Conservation (phyloP, 2,329 filamentous ascomycete genomes). For the Atkinsonella hypoxylon region DNA sequence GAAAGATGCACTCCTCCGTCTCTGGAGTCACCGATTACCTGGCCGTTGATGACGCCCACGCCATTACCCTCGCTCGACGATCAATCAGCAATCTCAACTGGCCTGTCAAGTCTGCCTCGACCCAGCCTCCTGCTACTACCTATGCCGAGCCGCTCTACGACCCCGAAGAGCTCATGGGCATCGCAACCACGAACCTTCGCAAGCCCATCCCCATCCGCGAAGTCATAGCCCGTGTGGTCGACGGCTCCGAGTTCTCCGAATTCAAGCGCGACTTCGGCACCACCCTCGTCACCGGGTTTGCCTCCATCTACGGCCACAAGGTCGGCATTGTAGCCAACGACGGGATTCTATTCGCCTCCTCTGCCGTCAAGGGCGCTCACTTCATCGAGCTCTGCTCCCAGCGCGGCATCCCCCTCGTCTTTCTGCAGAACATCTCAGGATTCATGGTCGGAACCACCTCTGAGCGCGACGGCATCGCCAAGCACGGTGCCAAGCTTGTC, state of each 20-base stretch:
- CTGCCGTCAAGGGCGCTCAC: constrained; percentile 85
- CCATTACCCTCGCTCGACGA: constrained; percentile 70
- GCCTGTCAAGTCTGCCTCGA: constrained; percentile 38
- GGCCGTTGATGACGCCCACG: constrained; percentile 87
- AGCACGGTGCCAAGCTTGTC: constrained; percentile 94
- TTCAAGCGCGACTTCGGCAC: constrained; percentile 89
- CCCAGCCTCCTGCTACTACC: constrained; percentile 23
- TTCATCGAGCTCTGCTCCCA: constrained; percentile 93
- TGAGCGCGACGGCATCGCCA: constrained; percentile 89
- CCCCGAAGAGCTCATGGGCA: constrained; percentile 68
- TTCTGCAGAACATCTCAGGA: constrained; percentile 91
- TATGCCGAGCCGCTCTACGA: constrained; percentile 72
- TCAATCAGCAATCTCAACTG: constrained; percentile 87
- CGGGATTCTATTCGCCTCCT: constrained; percentile 84
- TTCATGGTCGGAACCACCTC: constrained; percentile 97
- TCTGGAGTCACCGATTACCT: constrained; percentile 94
- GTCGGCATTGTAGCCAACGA: constrained; percentile 95
- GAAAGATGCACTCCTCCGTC: constrained; percentile 77
- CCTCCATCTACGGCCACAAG: constrained; percentile 74
- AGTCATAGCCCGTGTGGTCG: constrained; percentile 84
- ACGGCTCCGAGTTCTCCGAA: constrained; percentile 80
- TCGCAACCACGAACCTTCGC: constrained; percentile 81
- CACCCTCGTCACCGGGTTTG: constrained; percentile 86
- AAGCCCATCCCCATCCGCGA: constrained; percentile 78
- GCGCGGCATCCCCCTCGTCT: constrained; percentile 78